Evolutionary conservation across 208 protist species (phyloP), one percentile per base, ranked within the genome.

Genomic region (Leishmania lainsoni): DNA sequence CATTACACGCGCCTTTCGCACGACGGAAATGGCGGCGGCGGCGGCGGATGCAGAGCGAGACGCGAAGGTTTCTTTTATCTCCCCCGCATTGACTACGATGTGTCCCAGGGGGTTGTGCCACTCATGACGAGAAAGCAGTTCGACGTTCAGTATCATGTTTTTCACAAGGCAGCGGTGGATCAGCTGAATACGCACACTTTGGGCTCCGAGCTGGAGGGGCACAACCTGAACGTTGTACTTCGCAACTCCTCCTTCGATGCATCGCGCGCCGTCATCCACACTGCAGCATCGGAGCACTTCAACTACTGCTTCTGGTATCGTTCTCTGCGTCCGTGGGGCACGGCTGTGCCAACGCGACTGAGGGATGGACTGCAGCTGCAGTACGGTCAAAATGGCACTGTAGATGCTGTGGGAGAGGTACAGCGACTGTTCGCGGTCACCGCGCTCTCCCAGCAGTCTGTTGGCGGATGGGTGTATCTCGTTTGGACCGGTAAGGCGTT

Each of bases 301-400:
- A 97, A 97, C 85, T 96, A 97, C 87, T 97, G 94, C 83, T 97
- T 97, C 78, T 97, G 92, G 86, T 97, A 97, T 81, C 89, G 89
- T 35, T 96, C 94, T 0, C 86, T 97, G 45, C 87, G 94, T 5
- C 94, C 94, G 61, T 97, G 94, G 92, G 94, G 94, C 2, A 95
- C 92, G 39, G 69, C 81, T 6, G 76, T 96, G 39, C 91, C 92
- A n/a, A 9, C 87, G 72, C 71, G 73, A n/a, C 78, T 97, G 56
- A 87, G 90, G 49, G 91, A 97, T 39, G 59, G 87, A 83, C 75
- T 97, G 70, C 91, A 93, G 81, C 85, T 95, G 76, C 92, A 96
- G 86, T 96, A 94, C 76, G 87, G 90, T 69, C 42, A 81, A 48
- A 90, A 92, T 52, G 90, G 90, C n/a, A 89, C 86, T 3, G 26